Conservation (phyloP, 2,329 filamentous ascomycete species). For the Talaromyces pinophilus region DNA sequence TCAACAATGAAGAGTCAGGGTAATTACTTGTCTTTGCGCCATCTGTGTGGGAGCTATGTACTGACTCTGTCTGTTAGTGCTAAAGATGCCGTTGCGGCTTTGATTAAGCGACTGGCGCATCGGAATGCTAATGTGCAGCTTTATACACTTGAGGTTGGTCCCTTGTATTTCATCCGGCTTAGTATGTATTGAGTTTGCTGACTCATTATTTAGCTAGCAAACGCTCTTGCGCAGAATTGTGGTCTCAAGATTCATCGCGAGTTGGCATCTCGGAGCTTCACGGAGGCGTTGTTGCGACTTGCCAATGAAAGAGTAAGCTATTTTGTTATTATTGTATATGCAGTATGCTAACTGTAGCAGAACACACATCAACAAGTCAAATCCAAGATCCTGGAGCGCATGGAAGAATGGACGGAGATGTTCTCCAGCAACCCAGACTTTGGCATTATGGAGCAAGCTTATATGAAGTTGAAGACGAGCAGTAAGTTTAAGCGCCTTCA, state of each 20-base stretch:
- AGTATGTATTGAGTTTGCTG: background rate
- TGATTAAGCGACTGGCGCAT: conserved; percentile 90
- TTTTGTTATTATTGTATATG: background rate
- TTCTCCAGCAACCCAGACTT: conserved; percentile 86
- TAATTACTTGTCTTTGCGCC: conserved; percentile 28
- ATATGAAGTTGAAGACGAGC: conserved; percentile 76
- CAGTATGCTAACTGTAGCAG: conserved; percentile 33
- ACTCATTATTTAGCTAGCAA: conserved; percentile 64
- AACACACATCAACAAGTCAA: conserved; percentile 97
- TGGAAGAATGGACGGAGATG: conserved; percentile 96
- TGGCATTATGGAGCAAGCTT: conserved; percentile 96
- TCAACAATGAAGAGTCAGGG: conserved; percentile 53
- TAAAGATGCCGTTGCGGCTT: conserved; percentile 82
- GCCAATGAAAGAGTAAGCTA: conserved; percentile 72
- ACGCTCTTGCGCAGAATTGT: conserved; percentile 90
- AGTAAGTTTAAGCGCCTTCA: conserved; percentile 45
- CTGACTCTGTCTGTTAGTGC: conserved; percentile 46
- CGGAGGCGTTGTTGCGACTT: conserved; percentile 85
- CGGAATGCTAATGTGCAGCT: conserved; percentile 95
- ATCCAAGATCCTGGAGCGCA: conserved; percentile 92
- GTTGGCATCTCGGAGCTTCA: conserved; percentile 87
- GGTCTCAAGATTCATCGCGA: conserved; percentile 84
- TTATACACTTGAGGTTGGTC: conserved; percentile 78
- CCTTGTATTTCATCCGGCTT: background rate
- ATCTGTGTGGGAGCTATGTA: conserved; percentile 26